phyloP scores from a whole-genome alignment of 768 basidiomycete genomes.

The Tricholoma terreum region DNA sequence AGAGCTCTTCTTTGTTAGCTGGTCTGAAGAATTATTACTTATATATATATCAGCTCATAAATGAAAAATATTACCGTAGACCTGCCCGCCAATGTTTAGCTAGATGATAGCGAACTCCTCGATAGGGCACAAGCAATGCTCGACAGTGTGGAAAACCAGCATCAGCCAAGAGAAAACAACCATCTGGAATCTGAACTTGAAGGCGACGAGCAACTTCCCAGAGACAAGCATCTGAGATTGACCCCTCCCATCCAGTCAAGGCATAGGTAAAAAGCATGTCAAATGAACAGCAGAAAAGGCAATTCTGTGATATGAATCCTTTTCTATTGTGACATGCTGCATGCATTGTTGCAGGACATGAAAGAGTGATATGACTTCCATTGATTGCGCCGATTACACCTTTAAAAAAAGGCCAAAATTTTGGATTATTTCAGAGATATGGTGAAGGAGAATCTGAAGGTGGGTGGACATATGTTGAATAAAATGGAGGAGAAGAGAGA shows the following conservation, averaged over 20 bases:
- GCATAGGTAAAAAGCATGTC: constrained; percentile 23
- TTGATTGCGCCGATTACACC: constrained; percentile 8
- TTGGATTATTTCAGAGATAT: too few relatives aligned
- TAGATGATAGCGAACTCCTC: constrained; percentile 35
- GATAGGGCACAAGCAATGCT: constrained; percentile 32
- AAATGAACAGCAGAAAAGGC: constrained; percentile 25
- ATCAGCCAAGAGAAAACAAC: constrained; percentile 33
- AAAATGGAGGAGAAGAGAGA: constrained; percentile 13
- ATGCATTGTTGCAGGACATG: constrained; percentile 2
- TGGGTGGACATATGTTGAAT: constrained; percentile 10
- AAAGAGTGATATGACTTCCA: constrained; percentile 11
- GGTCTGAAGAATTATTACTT: constrained; percentile 21
- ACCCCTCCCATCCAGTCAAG: constrained; percentile 30
- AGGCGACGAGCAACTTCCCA: constrained; percentile 20
- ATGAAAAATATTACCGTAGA: constrained; percentile 7
- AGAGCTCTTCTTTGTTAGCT: constrained; percentile 28
- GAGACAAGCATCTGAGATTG: constrained; percentile 18
- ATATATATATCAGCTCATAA: too few relatives aligned
- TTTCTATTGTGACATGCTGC: constrained; percentile 10
- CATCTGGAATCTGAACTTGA: constrained; percentile 25
- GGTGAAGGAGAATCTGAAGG: too few relatives aligned
- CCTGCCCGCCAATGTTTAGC: constrained; percentile 10
- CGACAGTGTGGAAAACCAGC: constrained; percentile 31
- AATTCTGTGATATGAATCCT: constrained; percentile 25
- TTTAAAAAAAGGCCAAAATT: too few relatives aligned